phyloP scores from a whole-genome alignment of 305 asterid species.

The Rubia balearica region DNA sequence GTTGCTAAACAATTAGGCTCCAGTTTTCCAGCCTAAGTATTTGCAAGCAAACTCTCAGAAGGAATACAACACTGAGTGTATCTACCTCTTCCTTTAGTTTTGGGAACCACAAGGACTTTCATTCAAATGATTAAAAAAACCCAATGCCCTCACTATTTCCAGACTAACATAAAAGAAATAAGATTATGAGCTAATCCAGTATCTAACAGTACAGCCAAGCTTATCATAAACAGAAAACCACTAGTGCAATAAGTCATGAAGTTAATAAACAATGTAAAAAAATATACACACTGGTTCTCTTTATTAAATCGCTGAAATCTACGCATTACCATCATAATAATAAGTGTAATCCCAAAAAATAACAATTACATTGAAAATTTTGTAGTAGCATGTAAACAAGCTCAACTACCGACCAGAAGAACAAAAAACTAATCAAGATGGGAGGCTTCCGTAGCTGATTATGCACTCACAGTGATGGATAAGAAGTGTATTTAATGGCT shows the following conservation, averaged over 20 bases:
- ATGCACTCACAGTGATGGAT: background rate
- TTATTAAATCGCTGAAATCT: background rate
- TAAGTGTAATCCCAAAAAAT: background rate
- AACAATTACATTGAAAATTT: background rate
- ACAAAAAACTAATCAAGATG: background rate
- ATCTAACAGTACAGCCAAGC: background rate
- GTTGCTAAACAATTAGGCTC: conserved; percentile 96
- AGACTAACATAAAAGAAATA: background rate
- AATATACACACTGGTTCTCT: background rate
- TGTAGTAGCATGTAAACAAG: background rate
- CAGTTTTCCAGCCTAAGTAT: conserved; percentile 74
- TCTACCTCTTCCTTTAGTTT: background rate
- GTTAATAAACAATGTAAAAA: background rate
- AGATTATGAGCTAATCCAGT: background rate
- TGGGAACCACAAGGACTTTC: background rate
- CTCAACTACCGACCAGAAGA: background rate
- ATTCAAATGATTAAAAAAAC: background rate
- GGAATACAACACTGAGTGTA: conserved; percentile 9
- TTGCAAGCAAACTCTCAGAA: conserved; percentile 19
- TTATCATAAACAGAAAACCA: background rate
- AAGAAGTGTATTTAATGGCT: background rate
- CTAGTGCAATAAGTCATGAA: background rate
- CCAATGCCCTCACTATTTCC: background rate
- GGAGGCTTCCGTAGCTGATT: background rate
- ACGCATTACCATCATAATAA: background rate